Evolutionary conservation across 441 rosid species (phyloP), one percentile per base, ranked within the genome.

Genomic region (Euphorbia schlechtendalii): DNA sequence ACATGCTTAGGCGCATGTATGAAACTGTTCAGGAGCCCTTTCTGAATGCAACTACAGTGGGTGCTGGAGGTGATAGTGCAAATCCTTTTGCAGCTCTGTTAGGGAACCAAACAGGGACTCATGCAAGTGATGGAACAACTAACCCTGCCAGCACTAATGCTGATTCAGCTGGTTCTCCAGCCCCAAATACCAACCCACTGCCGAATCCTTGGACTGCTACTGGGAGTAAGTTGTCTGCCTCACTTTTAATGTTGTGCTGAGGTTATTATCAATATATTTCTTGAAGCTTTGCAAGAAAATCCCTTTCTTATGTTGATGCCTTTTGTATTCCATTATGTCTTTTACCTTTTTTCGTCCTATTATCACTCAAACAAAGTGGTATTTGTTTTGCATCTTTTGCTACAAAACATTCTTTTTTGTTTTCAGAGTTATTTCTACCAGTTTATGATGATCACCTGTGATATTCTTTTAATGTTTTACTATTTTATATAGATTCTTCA

Each of bases 21-120:
- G 92, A 86, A 84, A 86, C 80, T 71, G 89, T 86, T 62, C 92
- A 86, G 65, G 89, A 86, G 67, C 92, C 92, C 56, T 77, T 86
- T 53, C 63, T 84, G 71, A 81, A 86, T 81, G 89, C 89, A 62
- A 86, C 89, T 18, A 61, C 89, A 5, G 77, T 81, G 83, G 80
- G 68, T 59, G 61, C 76, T 64, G 84, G 79, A 74, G 81, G 59
- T 71, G 82, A 78, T 57, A 59, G 65, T 43, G 27, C 86, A 60
- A 84, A 82, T 66, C 89, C 86, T 22, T 78, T 82, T 73, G 75
- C 89, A 27, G 77, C 89, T 63, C 86, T 86, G 69, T 64, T 84
- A 71, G 89, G 84, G 28, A 67, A 72, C 54, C 82, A 72, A 68
- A 80, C 73, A 25, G 80, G 76, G 64, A 73, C 71, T 36, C 87